A percentile compares a stretch with the other conserved stretches of the same genome.
Conservation (phyloP, 768 basidiomycete species). For the Termitomyces sp. region DNA sequence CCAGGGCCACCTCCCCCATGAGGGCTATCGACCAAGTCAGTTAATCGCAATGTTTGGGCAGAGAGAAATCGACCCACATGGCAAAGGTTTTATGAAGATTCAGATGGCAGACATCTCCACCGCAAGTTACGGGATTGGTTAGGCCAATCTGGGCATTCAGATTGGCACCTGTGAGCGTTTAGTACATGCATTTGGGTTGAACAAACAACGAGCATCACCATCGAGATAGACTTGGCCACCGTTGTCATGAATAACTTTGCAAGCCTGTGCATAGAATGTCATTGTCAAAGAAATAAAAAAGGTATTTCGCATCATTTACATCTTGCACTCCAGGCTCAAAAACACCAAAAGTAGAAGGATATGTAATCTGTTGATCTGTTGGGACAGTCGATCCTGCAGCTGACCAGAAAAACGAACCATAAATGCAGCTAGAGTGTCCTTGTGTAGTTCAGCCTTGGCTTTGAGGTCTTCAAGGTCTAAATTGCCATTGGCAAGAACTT, state of each 20-base stretch:
- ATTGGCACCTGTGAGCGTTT: slow-evolving; percentile 60
- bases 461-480: slow-evolving; percentile 84
- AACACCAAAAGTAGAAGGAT: slow-evolving; percentile 96
- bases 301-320: slow-evolving; percentile 24
- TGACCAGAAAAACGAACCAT: slow-evolving; percentile 53
- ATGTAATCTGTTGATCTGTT: slow-evolving; percentile 68
- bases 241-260: slow-evolving; percentile 88
- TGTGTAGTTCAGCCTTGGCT: slow-evolving; percentile 85
- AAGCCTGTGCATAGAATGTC: slow-evolving; percentile 48
- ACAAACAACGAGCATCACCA: slow-evolving; percentile 32
- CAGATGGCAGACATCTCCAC: slow-evolving; percentile 96
- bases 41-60: not conserved
- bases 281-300: slow-evolving; percentile 3
- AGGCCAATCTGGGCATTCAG: slow-evolving; percentile 91
- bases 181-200: not conserved
- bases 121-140: slow-evolving; percentile 91
- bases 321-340: slow-evolving; percentile 89
- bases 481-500: slow-evolving; percentile 81
- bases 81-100: slow-evolving; percentile 98
- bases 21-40: slow-evolving; percentile 44
- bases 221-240: slow-evolving; percentile 99
- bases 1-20: slow-evolving; percentile 98
- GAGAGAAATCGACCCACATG: slow-evolving; percentile 49
- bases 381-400: not conserved
- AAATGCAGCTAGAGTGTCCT: slow-evolving; percentile 88